Evolutionary conservation across 768 basidiomycete species (phyloP).

Genomic region (Lactarius pseudohatsudake): DNA sequence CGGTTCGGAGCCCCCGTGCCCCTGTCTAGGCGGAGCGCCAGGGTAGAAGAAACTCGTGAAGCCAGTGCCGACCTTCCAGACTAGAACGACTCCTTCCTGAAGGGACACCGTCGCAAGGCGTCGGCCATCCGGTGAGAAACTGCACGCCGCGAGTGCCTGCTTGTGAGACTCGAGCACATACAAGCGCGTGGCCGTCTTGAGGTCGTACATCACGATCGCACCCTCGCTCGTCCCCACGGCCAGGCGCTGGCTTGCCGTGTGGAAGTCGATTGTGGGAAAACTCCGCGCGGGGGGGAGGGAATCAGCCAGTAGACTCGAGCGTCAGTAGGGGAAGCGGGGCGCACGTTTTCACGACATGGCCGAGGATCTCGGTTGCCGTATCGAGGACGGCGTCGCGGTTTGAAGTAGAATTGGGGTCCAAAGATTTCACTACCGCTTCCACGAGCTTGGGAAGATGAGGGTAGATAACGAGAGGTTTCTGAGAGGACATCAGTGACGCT

Average conservation of each 20-base stretch:
- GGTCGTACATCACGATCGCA: constrained; percentile 92
- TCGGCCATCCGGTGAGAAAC: constrained; percentile 92
- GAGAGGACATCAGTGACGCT: constrained; percentile 4
- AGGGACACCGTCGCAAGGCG: constrained; percentile 85
- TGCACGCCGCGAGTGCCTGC: constrained; percentile 76
- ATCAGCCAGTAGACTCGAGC: not conserved
- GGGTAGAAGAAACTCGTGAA: constrained; percentile 88
- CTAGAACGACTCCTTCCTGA: constrained; percentile 78
- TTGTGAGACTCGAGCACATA: constrained; percentile 95
- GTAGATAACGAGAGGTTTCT: constrained; percentile 85
- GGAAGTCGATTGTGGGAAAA: constrained; percentile 93
- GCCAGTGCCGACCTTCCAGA: constrained; percentile 95
- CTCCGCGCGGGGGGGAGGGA: constrained; percentile 39
- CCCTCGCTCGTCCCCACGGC: constrained; percentile 95
- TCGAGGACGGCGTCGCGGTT: constrained; percentile 84
- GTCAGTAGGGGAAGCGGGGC: constrained; percentile 30
- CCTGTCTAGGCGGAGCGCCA: constrained; percentile 90
- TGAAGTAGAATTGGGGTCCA: constrained; percentile 83
- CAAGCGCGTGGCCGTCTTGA: constrained; percentile 91
- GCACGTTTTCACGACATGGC: constrained; percentile 91
- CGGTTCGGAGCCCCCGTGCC: constrained; percentile 75
- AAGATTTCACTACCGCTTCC: constrained; percentile 94
- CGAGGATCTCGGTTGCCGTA: constrained; percentile 90
- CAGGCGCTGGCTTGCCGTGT: constrained; percentile 80
- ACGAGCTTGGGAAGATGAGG: constrained; percentile 81